phyloP scores from a whole-genome alignment of 768 basidiomycete genomes.

The Kwoniella pini region DNA sequence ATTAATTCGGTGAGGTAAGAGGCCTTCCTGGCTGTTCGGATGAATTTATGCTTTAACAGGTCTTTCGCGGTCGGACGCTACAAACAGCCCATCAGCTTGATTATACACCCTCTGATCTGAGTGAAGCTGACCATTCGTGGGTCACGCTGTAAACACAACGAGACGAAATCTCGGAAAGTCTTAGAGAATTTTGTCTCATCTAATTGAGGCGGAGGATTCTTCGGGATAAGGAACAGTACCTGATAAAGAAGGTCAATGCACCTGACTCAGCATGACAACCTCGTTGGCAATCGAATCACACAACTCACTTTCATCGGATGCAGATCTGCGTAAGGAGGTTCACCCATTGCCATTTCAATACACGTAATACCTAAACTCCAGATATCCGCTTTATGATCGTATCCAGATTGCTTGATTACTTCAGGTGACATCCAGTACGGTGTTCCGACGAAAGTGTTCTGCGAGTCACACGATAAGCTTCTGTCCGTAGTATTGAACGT shows the following conservation, averaged over 20 bases:
- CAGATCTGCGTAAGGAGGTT: constrained; percentile 95
- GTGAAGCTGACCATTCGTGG: constrained; percentile 72
- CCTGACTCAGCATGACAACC: not conserved
- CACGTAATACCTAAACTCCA: constrained; percentile 90
- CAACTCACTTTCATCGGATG: constrained; percentile 94
- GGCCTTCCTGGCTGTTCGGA: constrained; percentile 91
- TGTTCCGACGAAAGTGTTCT: constrained; percentile 97
- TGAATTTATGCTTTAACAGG: constrained; percentile 92
- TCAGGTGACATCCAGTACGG: constrained; percentile 99
- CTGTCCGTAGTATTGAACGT: no score
- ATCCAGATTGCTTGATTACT: constrained; percentile 98
- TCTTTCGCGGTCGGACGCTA: constrained; percentile 94
- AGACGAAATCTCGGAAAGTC: constrained; percentile 89
- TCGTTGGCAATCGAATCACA: not conserved
- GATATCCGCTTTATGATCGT: constrained; percentile 98
- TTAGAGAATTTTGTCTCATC: constrained; percentile 84
- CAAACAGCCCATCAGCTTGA: not conserved
- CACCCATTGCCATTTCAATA: constrained; percentile 95
- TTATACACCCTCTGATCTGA: constrained; percentile 5
- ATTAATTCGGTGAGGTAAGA: constrained; percentile 93
- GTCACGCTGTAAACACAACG: constrained; percentile 89
- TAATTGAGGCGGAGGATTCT: constrained; percentile 88
- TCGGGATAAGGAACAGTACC: constrained; percentile 97
- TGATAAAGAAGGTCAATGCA: constrained; percentile 48
- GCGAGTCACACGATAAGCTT: no score